phyloP scores from a whole-genome alignment of 2,329 filamentous ascomycete genomes.

The Calonectria multiphialidica region DNA sequence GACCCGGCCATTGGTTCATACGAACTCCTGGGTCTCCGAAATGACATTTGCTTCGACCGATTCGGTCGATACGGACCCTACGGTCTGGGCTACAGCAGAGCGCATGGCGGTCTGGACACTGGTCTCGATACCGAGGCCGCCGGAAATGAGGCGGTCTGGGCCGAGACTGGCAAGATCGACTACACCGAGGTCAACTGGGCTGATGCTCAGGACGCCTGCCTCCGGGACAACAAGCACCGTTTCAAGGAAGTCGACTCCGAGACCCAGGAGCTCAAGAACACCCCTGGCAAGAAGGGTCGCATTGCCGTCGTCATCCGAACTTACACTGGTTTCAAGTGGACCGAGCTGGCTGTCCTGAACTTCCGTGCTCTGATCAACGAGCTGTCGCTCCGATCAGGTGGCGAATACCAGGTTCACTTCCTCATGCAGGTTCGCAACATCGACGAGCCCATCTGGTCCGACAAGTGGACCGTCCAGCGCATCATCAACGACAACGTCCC shows the following conservation, averaged over 20 bases:
- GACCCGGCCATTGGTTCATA: slow-evolving; percentile 84
- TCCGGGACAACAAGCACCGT: slow-evolving; percentile 72
- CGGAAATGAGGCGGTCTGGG: slow-evolving; percentile 73
- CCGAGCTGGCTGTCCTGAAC: slow-evolving; percentile 81
- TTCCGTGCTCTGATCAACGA: slow-evolving; percentile 86
- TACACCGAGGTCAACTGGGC: slow-evolving; percentile 69
- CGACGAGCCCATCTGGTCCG: slow-evolving; percentile 84
- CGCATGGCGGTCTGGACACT: slow-evolving; percentile 78
- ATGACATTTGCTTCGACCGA: slow-evolving; percentile 89
- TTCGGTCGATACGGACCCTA: slow-evolving; percentile 89
- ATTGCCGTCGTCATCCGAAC: slow-evolving; percentile 85
- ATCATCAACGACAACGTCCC: slow-evolving; percentile 76
- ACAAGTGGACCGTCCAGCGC: slow-evolving; percentile 77
- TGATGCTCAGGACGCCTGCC: slow-evolving; percentile 64
- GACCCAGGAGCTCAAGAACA: slow-evolving; percentile 50
- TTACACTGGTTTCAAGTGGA: slow-evolving; percentile 84
- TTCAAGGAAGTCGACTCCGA: slow-evolving; percentile 59
- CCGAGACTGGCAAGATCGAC: slow-evolving; percentile 66
- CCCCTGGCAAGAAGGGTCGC: slow-evolving; percentile 61
- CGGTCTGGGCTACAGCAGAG: slow-evolving; percentile 83
- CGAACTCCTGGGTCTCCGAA: slow-evolving; percentile 76
- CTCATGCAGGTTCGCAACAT: slow-evolving; percentile 87
- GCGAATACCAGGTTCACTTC: slow-evolving; percentile 87
- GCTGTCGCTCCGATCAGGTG: slow-evolving; percentile 80
- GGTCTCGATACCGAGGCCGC: slow-evolving; percentile 79